phyloP scores from a whole-genome alignment of 495 filamentous ascomycete species.

The Mycothermus thermophilus region DNA sequence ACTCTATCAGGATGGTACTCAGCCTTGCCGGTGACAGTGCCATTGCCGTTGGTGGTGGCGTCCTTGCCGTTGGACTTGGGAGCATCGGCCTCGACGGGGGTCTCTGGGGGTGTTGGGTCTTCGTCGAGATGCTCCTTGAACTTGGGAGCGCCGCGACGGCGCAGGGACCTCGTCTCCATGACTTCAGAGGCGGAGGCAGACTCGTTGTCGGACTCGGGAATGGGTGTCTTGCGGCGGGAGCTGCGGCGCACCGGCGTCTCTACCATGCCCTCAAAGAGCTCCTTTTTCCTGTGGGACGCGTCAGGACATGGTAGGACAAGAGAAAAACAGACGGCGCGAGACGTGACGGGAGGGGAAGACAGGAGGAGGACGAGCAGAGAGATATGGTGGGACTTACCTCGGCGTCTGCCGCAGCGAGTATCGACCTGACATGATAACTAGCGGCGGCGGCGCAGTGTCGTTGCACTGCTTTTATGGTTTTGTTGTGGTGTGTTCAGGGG shows the following conservation, averaged over 20 bases:
- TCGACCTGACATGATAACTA: conserved; percentile 16
- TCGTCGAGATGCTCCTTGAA: conserved; percentile 34
- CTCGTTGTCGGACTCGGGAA: conserved; percentile 30
- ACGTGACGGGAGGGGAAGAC: too few relatives aligned
- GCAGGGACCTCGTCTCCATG: conserved; percentile 14
- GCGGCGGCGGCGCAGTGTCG: conserved; percentile 5
- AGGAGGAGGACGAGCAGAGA: not conserved
- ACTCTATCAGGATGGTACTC: conserved; percentile 35
- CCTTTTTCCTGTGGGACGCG: conserved; percentile 28
- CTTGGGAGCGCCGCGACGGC: conserved; percentile 27
- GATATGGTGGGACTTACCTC: conserved; percentile 29
- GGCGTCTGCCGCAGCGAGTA: conserved; percentile 40
- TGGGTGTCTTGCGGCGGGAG: conserved; percentile 29
- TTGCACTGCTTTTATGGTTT: conserved; percentile 12
- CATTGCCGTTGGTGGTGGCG: too few relatives aligned
- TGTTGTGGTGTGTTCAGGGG: not conserved
- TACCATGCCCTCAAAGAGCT: conserved; percentile 39
- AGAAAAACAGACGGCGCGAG: not conserved
- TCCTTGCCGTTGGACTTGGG: conserved; percentile 14
- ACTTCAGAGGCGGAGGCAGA: conserved; percentile 30
- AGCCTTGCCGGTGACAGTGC: conserved; percentile 18
- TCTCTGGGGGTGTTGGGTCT: conserved; percentile 13
- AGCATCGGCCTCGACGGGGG: conserved; percentile 18
- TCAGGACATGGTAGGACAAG: not conserved
- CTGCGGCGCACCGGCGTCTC: conserved; percentile 29